Evolutionary conservation across 2,329 filamentous ascomycete species (phyloP).

Genomic region (Niveomyces coronatus): DNA sequence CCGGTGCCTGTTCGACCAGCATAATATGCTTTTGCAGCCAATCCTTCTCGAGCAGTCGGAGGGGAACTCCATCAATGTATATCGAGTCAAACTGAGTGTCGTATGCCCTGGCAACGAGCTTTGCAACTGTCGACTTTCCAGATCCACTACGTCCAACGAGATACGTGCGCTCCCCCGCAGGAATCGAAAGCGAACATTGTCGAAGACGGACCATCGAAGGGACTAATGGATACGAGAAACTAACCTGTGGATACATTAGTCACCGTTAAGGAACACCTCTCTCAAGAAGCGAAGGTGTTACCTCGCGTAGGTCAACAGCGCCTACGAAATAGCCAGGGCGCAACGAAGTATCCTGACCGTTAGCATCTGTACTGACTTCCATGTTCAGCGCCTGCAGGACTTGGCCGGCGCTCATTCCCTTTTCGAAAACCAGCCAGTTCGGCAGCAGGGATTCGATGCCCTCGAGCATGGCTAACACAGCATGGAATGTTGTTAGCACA

Average conservation of each 20-base stretch:
- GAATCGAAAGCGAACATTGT: constrained; percentile 57
- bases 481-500: constrained; percentile 78
- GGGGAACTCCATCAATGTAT: constrained; percentile 52
- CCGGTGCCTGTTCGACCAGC: constrained; percentile 71
- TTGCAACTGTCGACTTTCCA: constrained; percentile 82
- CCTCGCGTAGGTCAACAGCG: constrained; percentile 58
- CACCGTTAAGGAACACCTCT: background rate
- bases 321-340: constrained; percentile 44
- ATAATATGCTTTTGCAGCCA: constrained; percentile 75
- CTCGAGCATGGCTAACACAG: constrained; percentile 65
- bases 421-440: constrained; percentile 66
- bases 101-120: constrained; percentile 72
- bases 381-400: constrained; percentile 42
- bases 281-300: constrained; percentile 28
- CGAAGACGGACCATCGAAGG: constrained; percentile 49
- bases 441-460: constrained; percentile 65
- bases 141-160: constrained; percentile 81
- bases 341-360: constrained; percentile 6
- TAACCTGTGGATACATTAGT: constrained; percentile 43
- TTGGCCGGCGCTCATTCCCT: constrained; percentile 64
- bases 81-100: constrained; percentile 54
- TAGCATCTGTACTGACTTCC: constrained; percentile 12
- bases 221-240: constrained; percentile 71
- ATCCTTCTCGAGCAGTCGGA: constrained; percentile 50
- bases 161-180: constrained; percentile 63